phyloP scores from a whole-genome alignment of 768 basidiomycete species.

The Infundibulicybe gibba region DNA sequence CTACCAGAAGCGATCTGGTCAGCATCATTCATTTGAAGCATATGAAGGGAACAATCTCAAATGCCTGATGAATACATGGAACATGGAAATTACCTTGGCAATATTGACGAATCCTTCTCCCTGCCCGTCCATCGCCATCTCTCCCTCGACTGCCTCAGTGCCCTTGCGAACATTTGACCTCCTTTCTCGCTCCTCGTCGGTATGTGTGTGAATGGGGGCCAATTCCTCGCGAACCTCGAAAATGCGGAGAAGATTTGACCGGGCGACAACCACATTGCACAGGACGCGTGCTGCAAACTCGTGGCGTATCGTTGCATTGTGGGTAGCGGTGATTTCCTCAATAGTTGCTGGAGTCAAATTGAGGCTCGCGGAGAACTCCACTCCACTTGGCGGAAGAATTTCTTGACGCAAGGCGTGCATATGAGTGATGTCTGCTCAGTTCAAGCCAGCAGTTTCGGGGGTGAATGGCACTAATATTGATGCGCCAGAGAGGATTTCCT shows the following conservation, averaged over 20 bases:
- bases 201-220: conserved; percentile 47
- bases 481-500: too few relatives aligned
- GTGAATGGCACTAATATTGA: too few relatives aligned
- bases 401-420: conserved; percentile 82
- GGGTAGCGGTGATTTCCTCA: conserved; percentile 21
- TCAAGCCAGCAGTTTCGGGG: too few relatives aligned
- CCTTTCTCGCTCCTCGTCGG: conserved; percentile 61
- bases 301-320: conserved; percentile 34
- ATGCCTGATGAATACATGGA: conserved; percentile 18
- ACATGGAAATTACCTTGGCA: conserved; percentile 63
- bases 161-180: conserved; percentile 53
- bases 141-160: conserved; percentile 73
- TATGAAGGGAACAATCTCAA: too few relatives aligned
- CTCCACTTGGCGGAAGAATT: conserved; percentile 77
- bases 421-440: too few relatives aligned
- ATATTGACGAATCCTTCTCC: conserved; percentile 82
- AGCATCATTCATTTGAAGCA: too few relatives aligned
- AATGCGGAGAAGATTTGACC: conserved; percentile 76
- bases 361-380: conserved; percentile 75
- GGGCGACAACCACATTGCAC: conserved; percentile 86
- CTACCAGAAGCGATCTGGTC: too few relatives aligned
- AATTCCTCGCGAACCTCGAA: conserved; percentile 84
- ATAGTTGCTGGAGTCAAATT: conserved; percentile 62
- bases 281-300: conserved; percentile 48
- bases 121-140: conserved; percentile 75